phyloP scores from a whole-genome alignment of 306 rosid species.

The Vicia sativa region DNA sequence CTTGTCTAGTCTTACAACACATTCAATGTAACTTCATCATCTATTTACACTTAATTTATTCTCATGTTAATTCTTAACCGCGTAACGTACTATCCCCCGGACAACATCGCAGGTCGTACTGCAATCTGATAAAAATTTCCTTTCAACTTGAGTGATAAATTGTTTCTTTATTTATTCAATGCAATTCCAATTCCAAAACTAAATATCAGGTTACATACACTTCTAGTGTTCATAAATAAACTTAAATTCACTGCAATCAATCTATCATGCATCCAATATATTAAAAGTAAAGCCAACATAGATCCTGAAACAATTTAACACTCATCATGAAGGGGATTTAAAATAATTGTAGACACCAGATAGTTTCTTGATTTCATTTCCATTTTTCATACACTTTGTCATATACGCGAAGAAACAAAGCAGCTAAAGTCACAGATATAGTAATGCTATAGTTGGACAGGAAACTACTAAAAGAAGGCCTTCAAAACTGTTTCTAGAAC shows the following conservation, averaged over 20 bases:
- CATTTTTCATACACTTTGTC: neutral
- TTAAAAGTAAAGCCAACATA: neutral
- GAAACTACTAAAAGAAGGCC: slow-evolving; percentile 4
- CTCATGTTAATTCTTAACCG: no score
- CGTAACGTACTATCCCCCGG: no score
- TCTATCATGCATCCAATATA: slow-evolving; percentile 7
- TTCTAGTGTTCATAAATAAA: slow-evolving; percentile 12
- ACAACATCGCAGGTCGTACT: no score
- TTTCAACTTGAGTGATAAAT: no score
- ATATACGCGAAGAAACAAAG: slow-evolving; percentile 12
- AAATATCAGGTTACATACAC: neutral
- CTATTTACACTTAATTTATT: no score
- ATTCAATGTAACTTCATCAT: no score
- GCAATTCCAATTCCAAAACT: neutral
- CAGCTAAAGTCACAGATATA: neutral
- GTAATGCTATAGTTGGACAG: slow-evolving; percentile 2
- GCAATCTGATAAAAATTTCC: no score
- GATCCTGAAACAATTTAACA: slow-evolving; percentile 30
- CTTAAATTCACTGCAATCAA: slow-evolving; percentile 9
- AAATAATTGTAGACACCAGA: neutral
- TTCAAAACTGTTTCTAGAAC: slow-evolving; percentile 6
- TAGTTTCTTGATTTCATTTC: neutral
- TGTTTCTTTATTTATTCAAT: neutral
- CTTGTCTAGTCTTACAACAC: no score
- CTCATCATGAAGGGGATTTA: neutral